Percentiles rank a stretch among this genome's conserved stretches.
phyloP scores from a whole-genome alignment of 2,329 filamentous ascomycete genomes.

The Colletotrichum gloeosporioides region DNA sequence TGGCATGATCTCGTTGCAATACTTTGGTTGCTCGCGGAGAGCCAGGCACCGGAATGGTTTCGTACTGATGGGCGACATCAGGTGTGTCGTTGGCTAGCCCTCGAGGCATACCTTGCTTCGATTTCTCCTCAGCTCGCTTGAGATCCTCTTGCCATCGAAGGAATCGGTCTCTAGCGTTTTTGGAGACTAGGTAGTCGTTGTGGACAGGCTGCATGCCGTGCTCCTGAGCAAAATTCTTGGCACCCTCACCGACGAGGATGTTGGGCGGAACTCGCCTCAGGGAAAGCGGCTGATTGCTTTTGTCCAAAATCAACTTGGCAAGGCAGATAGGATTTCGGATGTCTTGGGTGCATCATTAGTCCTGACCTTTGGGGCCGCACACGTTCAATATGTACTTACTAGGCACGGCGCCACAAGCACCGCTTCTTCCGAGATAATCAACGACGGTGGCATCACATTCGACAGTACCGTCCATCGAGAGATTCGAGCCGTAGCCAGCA shows the following conservation, averaged over 20 bases:
- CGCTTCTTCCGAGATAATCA: conserved; percentile 88
- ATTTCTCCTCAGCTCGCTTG: conserved; percentile 59
- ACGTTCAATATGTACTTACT: conserved; percentile 61
- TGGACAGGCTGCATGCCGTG: conserved; percentile 76
- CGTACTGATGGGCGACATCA: conserved; percentile 31
- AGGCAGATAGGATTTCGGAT: conserved; percentile 92
- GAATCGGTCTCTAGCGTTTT: conserved; percentile 79
- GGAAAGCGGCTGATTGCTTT: conserved; percentile 77
- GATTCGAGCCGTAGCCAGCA: conserved; percentile 93
- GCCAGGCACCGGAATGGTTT: conserved; percentile 28
- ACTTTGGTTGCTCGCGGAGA: neutral
- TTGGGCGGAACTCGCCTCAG: conserved; percentile 92
- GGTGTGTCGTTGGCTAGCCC: conserved; percentile 25
- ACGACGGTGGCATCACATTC: conserved; percentile 96
- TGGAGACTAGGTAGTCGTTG: conserved; percentile 81
- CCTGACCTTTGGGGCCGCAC: neutral
- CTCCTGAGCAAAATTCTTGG: conserved; percentile 83
- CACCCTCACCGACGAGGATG: conserved; percentile 84
- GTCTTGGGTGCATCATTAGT: conserved; percentile 55
- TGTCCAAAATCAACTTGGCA: conserved; percentile 82
- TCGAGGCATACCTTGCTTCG: conserved; percentile 25
- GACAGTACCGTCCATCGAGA: conserved; percentile 87
- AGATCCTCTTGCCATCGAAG: conserved; percentile 80
- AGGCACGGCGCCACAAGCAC: conserved; percentile 88
- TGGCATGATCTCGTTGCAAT: conserved; percentile 53